Evolutionary conservation across 805 yeast genomes (phyloP).

Genomic region (Ogataea degrootiae): DNA sequence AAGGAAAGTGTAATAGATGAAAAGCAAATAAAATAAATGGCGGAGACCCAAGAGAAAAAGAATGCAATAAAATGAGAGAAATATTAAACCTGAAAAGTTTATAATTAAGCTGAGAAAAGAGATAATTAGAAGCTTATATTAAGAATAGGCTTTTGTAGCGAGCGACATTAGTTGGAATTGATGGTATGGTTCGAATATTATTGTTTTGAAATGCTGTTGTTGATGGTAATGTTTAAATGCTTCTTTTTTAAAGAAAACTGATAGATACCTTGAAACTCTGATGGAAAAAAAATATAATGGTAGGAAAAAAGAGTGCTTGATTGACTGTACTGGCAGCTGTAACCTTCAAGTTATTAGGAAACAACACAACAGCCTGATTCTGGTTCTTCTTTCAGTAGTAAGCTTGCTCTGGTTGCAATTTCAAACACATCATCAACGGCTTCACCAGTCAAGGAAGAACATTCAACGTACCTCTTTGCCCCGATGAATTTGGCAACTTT

Average conservation of each 20-base stretch:
- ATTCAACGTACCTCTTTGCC: slow-evolving; percentile 78
- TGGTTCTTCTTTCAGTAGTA: slow-evolving; percentile 49
- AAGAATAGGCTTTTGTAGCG: background rate
- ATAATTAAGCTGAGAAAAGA: background rate
- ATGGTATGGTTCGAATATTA: background rate
- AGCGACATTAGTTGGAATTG: slow-evolving; percentile 5
- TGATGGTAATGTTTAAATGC: background rate
- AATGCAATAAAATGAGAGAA: background rate
- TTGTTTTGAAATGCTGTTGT: background rate
- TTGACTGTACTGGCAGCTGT: too few species aligned
- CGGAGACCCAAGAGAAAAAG: background rate
- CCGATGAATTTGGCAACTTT: slow-evolving; percentile 73
- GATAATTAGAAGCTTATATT: background rate
- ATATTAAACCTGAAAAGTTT: background rate
- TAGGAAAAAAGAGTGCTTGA: too few species aligned
- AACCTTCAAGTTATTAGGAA: slow-evolving; percentile 3
- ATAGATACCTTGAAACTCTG: too few species aligned
- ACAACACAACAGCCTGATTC: slow-evolving; percentile 41
- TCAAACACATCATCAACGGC: slow-evolving; percentile 95
- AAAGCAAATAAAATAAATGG: background rate
- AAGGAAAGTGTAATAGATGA: background rate
- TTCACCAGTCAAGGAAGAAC: slow-evolving; percentile 89
- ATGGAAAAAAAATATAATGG: too few species aligned
- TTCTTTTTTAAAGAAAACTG: background rate
- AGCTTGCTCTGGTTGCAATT: slow-evolving; percentile 79